Conservation (phyloP, 2,329 filamentous ascomycete genomes). For the Sclerotinia glacialis region DNA sequence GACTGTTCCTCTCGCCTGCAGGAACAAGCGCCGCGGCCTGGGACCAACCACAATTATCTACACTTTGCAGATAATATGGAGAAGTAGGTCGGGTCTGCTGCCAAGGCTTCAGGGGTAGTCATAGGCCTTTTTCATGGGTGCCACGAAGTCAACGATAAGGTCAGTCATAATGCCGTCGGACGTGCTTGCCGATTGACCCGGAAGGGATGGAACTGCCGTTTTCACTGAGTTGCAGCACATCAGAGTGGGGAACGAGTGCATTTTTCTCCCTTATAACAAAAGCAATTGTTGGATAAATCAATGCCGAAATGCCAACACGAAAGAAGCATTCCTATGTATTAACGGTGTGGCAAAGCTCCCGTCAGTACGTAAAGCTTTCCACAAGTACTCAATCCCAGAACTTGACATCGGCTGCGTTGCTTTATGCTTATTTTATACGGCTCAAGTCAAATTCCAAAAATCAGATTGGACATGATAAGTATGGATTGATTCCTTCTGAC, state of each 20-base stretch:
- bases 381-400: not conserved
- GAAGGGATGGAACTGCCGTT: constrained; percentile 19
- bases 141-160: constrained; percentile 24
- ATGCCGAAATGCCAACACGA: not conserved
- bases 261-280: not conserved
- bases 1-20: constrained; percentile 36
- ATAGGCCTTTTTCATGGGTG: constrained; percentile 15
- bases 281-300: not conserved
- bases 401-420: not conserved
- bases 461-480: not conserved
- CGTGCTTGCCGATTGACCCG: constrained; percentile 21
- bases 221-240: constrained; percentile 12
- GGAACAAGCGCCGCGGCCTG: constrained; percentile 35
- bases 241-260: not conserved
- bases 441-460: not conserved
- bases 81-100: constrained; percentile 11
- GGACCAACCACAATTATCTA: constrained; percentile 17
- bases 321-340: not conserved
- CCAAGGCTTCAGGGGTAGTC: constrained; percentile 3
- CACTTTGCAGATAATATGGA: constrained; percentile 19
- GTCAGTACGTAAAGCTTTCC: constrained; percentile 8
- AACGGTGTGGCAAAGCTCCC: not conserved
- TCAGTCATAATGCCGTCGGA: constrained; percentile 18
- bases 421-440: not conserved
- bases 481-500: not conserved